These are phyloP conservation scores for Pinus tabuliformis DNA, from an alignment of 75 land plant species.

Conservation along the genomic window DNA sequence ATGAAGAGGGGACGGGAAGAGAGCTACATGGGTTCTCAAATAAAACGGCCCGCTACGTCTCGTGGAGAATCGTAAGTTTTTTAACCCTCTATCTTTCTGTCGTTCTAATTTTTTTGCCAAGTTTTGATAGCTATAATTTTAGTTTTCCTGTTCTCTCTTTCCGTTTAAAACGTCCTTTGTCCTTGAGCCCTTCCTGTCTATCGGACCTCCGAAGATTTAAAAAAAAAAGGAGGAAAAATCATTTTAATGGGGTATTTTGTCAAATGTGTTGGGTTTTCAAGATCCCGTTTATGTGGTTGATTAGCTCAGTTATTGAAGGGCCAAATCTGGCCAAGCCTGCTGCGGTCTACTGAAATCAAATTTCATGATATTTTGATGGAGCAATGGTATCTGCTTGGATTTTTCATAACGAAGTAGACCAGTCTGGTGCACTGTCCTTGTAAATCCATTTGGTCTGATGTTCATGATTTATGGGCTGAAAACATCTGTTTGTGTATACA, in stretches of 20 bases:
- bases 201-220: no score
- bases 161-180: background rate
- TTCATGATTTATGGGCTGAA: no score
- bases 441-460: no score
- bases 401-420: background rate
- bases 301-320: no score
- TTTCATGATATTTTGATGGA: background rate
- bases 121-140: background rate
- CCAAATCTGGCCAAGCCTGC: no score
- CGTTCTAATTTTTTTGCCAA: background rate
- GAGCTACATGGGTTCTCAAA: constrained; percentile 15
- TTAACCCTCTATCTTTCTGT: constrained; percentile 2
- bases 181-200: no score
- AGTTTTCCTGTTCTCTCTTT: background rate
- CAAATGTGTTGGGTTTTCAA: no score
- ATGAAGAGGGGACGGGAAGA: constrained; percentile 26
- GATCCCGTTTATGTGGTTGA: no score
- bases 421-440: no score
- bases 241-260: no score
- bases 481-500: no score
- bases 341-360: background rate
- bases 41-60: constrained; percentile 24
- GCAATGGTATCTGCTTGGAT: background rate
- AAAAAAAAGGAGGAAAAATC: no score
- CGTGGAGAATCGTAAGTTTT: constrained; percentile 33